Conservation (phyloP, 306 rosid genomes). For the Fragaria ananassa region DNA sequence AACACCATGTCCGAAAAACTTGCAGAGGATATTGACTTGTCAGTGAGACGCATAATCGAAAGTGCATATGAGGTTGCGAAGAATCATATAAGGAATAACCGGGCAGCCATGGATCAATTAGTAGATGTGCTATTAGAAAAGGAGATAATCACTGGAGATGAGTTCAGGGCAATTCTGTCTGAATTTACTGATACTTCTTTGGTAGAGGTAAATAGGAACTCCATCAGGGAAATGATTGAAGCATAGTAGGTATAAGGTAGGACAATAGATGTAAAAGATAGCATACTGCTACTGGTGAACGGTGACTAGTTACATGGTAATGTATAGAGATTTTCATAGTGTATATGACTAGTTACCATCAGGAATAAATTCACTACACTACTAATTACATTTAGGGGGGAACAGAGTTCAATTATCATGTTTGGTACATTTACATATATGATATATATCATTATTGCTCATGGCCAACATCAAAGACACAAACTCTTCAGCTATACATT, state of each 20-base stretch:
- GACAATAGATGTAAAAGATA: neutral
- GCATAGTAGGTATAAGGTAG: constrained; percentile 15
- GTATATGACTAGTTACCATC: neutral
- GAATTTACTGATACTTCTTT: constrained; percentile 45
- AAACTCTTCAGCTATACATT: neutral
- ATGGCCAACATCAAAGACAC: neutral
- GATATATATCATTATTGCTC: neutral
- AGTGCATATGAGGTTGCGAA: constrained; percentile 60
- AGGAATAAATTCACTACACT: neutral
- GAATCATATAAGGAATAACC: constrained; percentile 51
- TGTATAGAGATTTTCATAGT: neutral
- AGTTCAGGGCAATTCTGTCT: constrained; percentile 61
- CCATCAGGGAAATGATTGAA: constrained; percentile 43
- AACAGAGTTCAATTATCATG: neutral
- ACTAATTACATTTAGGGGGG: neutral
- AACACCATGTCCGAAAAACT: constrained; percentile 71
- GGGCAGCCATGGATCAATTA: constrained; percentile 59
- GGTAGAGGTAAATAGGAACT: constrained; percentile 25
- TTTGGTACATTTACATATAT: neutral
- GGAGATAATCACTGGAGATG: constrained; percentile 66
- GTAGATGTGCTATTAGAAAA: constrained; percentile 63
- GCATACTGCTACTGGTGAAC: neutral
- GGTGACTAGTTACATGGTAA: neutral
- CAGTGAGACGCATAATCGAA: constrained; percentile 40
- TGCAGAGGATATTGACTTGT: constrained; percentile 61